Percentiles rank a stretch among this genome's conserved stretches.
Evolutionary conservation across 805 yeast species (phyloP).

Genomic region (Scheffersomyces stipitis): DNA sequence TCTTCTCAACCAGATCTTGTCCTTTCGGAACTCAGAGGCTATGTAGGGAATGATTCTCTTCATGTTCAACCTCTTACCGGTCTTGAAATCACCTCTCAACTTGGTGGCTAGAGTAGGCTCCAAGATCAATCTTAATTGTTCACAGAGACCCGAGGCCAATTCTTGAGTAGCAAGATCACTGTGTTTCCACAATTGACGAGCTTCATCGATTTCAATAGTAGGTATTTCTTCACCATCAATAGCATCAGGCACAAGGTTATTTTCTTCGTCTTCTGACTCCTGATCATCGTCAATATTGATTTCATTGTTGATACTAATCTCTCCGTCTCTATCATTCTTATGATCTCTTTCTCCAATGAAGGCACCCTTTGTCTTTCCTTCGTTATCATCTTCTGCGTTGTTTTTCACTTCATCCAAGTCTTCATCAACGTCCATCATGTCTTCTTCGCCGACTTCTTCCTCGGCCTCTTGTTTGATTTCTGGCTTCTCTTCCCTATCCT

Average conservation of each 20-base stretch:
- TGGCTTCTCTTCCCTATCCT: slow-evolving; percentile 3
- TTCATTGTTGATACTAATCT: slow-evolving; percentile 18
- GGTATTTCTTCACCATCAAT: slow-evolving; percentile 24
- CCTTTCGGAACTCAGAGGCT: slow-evolving; percentile 96
- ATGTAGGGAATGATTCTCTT: slow-evolving; percentile 96
- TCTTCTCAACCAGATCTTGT: slow-evolving; percentile 96
- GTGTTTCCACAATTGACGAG: slow-evolving; percentile 76
- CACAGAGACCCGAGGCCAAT: slow-evolving; percentile 82
- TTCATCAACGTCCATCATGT: slow-evolving; percentile 10
- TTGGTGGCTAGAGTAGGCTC: slow-evolving; percentile 98
- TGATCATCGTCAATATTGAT: slow-evolving; percentile 19
- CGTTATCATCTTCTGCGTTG: slow-evolving; percentile 43
- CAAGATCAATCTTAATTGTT: slow-evolving; percentile 85
- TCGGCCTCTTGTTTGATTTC: slow-evolving; percentile 5
- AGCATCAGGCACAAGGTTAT: too few species aligned
- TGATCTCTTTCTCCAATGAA: slow-evolving; percentile 48
- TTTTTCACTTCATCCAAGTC: slow-evolving; percentile 29
- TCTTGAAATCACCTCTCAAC: slow-evolving; percentile 90
- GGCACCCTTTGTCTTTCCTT: slow-evolving; percentile 51
- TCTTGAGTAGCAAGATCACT: slow-evolving; percentile 88
- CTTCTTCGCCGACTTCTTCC: slow-evolving; percentile 23
- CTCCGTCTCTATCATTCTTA: slow-evolving; percentile 32
- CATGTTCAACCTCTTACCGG: slow-evolving; percentile 97
- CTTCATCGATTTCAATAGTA: slow-evolving; percentile 58
- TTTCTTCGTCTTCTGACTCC: slow-evolving; percentile 15